Evolutionary conservation across 495 filamentous ascomycete genomes (phyloP).

Genomic region (Hypoxylon lenormandii): DNA sequence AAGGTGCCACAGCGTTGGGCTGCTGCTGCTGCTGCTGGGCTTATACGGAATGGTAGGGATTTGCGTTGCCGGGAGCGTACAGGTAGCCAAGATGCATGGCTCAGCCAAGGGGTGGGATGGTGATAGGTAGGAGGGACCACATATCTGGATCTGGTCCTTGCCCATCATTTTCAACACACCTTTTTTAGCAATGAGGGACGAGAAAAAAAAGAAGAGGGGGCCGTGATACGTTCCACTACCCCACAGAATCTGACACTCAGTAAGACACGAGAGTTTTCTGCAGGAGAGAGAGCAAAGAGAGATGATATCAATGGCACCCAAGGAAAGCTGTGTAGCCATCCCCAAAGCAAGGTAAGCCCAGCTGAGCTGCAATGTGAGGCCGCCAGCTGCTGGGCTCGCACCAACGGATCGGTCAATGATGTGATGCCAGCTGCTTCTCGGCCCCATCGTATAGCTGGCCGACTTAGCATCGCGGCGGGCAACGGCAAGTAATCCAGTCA

Average conservation of each 20-base stretch:
- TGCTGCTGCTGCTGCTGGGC: too few relatives aligned
- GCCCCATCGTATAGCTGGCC: slow-evolving; percentile 8
- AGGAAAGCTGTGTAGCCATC: slow-evolving; percentile 34
- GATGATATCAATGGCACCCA: slow-evolving; percentile 27
- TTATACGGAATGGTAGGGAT: slow-evolving; percentile 29
- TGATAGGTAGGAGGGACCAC: background rate
- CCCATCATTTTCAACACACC: too few relatives aligned
- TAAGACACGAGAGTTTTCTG: slow-evolving; percentile 34
- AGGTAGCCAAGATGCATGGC: slow-evolving; percentile 22
- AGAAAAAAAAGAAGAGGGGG: slow-evolving; percentile 20
- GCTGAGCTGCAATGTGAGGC: slow-evolving; percentile 31
- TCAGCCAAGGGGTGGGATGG: slow-evolving; percentile 7
- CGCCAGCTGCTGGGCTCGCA: slow-evolving; percentile 25
- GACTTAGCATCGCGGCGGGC: slow-evolving; percentile 9
- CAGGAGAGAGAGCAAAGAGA: slow-evolving; percentile 39
- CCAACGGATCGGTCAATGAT: slow-evolving; percentile 14
- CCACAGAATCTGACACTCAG: slow-evolving; percentile 47
- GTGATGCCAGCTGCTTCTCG: slow-evolving; percentile 5
- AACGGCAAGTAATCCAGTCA: background rate
- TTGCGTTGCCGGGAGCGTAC: slow-evolving; percentile 30
- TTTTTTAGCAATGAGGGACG: slow-evolving; percentile 23
- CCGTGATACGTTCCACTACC: slow-evolving; percentile 45
- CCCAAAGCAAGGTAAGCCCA: slow-evolving; percentile 31
- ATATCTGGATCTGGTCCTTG: slow-evolving; percentile 10
- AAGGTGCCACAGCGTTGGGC: slow-evolving; percentile 40